Conservation (phyloP, 148 eudicot genomes). For the Heliosperma pusillum region DNA sequence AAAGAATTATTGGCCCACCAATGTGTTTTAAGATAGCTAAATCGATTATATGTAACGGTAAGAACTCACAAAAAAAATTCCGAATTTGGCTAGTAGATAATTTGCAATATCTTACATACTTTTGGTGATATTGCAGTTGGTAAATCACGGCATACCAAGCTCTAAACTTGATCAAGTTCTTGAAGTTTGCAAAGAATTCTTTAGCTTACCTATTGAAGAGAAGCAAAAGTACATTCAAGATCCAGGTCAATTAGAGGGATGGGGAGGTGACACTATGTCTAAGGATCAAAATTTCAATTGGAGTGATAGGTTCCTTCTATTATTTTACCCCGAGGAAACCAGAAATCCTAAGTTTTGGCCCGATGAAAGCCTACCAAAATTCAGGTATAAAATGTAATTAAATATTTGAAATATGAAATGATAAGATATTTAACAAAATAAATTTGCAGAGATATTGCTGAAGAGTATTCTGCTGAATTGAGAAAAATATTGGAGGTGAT, state of each 20-base stretch:
- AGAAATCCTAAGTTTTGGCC: conserved; percentile 27
- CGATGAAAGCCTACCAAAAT: neutral
- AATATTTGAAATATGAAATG: neutral
- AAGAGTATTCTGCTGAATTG: neutral
- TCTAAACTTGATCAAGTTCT: conserved; percentile 23
- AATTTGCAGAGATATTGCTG: neutral
- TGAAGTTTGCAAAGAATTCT: conserved; percentile 19
- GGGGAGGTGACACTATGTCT: conserved; percentile 16
- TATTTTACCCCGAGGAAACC: conserved; percentile 10
- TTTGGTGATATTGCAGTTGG: conserved; percentile 12
- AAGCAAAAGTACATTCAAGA: conserved; percentile 21
- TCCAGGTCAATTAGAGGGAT: conserved; percentile 14
- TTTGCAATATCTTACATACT: no score
- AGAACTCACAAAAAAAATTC: no score
- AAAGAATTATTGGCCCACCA: no score
- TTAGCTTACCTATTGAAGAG: conserved; percentile 29
- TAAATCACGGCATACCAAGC: conserved; percentile 25
- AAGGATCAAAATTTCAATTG: conserved; percentile 26
- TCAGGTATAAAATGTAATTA: conserved; percentile 12
- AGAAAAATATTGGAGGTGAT: conserved; percentile 12
- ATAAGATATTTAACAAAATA: neutral
- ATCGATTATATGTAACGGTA: no score
- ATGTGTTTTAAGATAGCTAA: no score
- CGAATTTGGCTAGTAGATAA: no score
- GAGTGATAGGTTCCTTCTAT: conserved; percentile 24